A percentile compares a stretch with the other conserved stretches of the same genome.
phyloP scores from a whole-genome alignment of 2,329 filamentous ascomycete species.

The Hirsutella rhossiliensis region DNA sequence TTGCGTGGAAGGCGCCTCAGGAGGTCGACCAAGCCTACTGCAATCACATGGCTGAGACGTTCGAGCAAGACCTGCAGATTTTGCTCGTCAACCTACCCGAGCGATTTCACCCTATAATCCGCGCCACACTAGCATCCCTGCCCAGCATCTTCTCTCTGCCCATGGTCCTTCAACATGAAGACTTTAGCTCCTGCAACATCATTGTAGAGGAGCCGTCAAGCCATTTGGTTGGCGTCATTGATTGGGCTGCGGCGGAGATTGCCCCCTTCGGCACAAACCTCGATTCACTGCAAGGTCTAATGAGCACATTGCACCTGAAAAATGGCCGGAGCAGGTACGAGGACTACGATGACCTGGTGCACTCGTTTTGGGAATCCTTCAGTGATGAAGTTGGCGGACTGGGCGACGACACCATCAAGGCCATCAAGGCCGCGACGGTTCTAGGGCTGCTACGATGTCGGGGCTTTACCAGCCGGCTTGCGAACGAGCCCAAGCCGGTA shows the following conservation, averaged over 20 bases:
- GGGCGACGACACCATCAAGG: slow-evolving; percentile 9
- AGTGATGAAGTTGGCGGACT: slow-evolving; percentile 15
- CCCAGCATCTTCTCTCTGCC: slow-evolving; percentile 22
- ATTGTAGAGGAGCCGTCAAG: slow-evolving; percentile 23
- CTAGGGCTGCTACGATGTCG: slow-evolving; percentile 19
- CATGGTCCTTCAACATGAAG: slow-evolving; percentile 25
- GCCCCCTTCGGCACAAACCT: slow-evolving; percentile 27
- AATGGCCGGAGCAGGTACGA: slow-evolving; percentile 20
- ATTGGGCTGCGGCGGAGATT: slow-evolving; percentile 28
- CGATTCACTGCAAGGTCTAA: slow-evolving; percentile 19
- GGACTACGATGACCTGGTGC: slow-evolving; percentile 16
- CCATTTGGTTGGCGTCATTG: slow-evolving; percentile 25
- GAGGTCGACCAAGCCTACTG: slow-evolving; percentile 13
- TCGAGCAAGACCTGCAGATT: slow-evolving; percentile 17
- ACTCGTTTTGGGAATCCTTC: slow-evolving; percentile 22
- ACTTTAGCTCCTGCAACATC: slow-evolving; percentile 26
- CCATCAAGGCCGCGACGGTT: slow-evolving; percentile 19
- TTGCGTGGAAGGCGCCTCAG: slow-evolving; percentile 23
- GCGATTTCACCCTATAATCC: slow-evolving; percentile 20
- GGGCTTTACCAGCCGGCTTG: slow-evolving; percentile 23
- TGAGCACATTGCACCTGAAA: slow-evolving; percentile 20
- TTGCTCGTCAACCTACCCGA: slow-evolving; percentile 19
- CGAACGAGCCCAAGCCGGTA: slow-evolving; percentile 18
- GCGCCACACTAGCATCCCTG: slow-evolving; percentile 17
- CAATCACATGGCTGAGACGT: slow-evolving; percentile 11